Evolutionary conservation across 805 yeast genomes (phyloP), one percentile per base, ranked within the genome.

Genomic region (Maudiozyma barnettii): DNA sequence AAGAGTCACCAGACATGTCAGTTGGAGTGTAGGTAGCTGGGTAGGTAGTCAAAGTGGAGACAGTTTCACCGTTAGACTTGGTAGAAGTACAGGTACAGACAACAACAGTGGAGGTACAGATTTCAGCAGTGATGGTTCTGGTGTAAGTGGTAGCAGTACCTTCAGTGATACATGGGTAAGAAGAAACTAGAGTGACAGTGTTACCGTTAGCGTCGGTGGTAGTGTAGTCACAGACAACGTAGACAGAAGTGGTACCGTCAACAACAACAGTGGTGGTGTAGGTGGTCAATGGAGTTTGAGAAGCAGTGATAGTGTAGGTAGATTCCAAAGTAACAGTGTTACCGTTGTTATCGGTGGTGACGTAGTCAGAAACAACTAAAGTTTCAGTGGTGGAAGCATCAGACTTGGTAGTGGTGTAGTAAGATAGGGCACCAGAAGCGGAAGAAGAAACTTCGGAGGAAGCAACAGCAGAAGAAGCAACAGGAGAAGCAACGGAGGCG

Each of bases 11-110:
- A 19, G 30, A 26, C 46, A 44, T 44, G 39, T 44, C 46, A 39
- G 46, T 39, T 44, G 46, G 46, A 38, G 46, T 44, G 43, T 29
- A 44, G 37, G 46, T 44, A 19, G 36, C 20, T 29, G 41, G 29
- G 46, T 19, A 37, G 23, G 38, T 38, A 35, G 46, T 44, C 18
- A 44, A 30, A 31, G 46, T 36, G 18, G 35, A 13, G n/a, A 29
- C 41, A 19, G 38, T 41, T 31, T 41, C 44, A 41, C 44, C 44
- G 38, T 41, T 41, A 21, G 44, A 41, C 38, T 41, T 41, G 36
- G 44, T 41, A 20, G 30, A 41, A 41, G 44, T 41, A 41, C 44
- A 41, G 10, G 44, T 41, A 21, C 44, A 41, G 38, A 41, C 38
- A 41, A 41, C 44, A 30, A 41, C 44, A 30, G 38, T 31, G 6